Evolutionary conservation across 2,329 filamentous ascomycete genomes (phyloP), one percentile per base, ranked within the genome.

Genomic region (Colletotrichum siamense): DNA sequence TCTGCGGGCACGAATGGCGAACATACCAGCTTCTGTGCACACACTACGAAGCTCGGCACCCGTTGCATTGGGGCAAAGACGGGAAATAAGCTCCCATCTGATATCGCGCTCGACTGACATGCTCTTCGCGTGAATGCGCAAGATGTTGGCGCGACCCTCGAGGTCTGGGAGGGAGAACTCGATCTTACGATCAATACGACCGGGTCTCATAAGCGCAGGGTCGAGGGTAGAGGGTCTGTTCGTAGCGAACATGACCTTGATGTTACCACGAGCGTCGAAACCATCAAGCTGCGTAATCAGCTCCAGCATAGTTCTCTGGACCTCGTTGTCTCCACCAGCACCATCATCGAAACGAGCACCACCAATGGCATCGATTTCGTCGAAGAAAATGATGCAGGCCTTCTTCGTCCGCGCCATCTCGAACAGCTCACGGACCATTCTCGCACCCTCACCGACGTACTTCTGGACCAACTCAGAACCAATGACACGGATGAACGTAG

Each of bases 391-490:
- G 84, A 99, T 99, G 87, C 97, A 99, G 1, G 97, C 97, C 88
- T 99, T 99, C 92, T 99, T 99, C 73, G 97, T 99, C 81, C 97
- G 93, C 12, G 97, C 97, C 97, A 99, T 99, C 88, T 99, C 97
- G 85, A 99, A 99, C 4, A 99, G 92, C 88, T 99, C 97, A 82
- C 97, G 94, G 24, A 99, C 97, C 97, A 99, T 99, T 81, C 98
- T 93, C 7, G 98, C 97, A 84, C 97, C 97, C 86, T 99, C 97
- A 84, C 97, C 97, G 22, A 99, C 97, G 84, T 99, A 99, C 88
- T 99, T 99, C 87, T 99, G 97, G 10, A 99, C 97, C 82, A 99
- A 88, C 86, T 99, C 97, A 81, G 95, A 98, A 79, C 97, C 97
- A 84, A 99, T 99, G 82, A 99, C 97, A 84, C 97, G 93, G 85